phyloP scores from a whole-genome alignment of 768 basidiomycete genomes.

The Nidularia pulvinata region DNA sequence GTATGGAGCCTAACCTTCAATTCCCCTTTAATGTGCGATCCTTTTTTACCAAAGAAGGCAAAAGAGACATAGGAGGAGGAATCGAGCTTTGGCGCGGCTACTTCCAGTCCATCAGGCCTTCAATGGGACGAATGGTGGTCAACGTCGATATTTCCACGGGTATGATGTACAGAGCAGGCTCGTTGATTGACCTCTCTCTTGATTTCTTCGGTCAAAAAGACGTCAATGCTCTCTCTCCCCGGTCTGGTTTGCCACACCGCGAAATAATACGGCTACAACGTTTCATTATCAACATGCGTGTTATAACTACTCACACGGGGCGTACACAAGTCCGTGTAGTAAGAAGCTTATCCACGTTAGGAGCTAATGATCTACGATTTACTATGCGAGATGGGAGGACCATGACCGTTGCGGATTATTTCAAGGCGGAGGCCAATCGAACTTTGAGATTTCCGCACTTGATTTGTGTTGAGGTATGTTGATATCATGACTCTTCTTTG shows the following conservation, averaged over 20 bases:
- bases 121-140: slow-evolving; percentile 59
- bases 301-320: slow-evolving; percentile 13
- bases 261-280: slow-evolving; percentile 41
- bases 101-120: slow-evolving; percentile 78
- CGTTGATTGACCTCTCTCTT: slow-evolving; percentile 54
- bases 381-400: slow-evolving; percentile 41
- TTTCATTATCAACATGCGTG: slow-evolving; percentile 29
- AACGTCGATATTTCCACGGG: slow-evolving; percentile 83
- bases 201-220: slow-evolving; percentile 38
- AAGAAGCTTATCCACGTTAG: slow-evolving; percentile 46
- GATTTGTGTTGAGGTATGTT: slow-evolving; percentile 55
- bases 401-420: slow-evolving; percentile 41
- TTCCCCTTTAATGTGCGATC: slow-evolving; percentile 78
- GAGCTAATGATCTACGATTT: slow-evolving; percentile 51
- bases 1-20: slow-evolving; percentile 69
- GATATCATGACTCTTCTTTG: neutral
- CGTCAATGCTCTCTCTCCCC: slow-evolving; percentile 19
- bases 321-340: slow-evolving; percentile 40
- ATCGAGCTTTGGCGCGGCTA: slow-evolving; percentile 78
- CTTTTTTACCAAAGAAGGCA: slow-evolving; percentile 68
- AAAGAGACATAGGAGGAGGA: slow-evolving; percentile 52
- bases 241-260: slow-evolving; percentile 44
- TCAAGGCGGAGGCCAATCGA: slow-evolving; percentile 11
- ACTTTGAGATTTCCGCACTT: slow-evolving; percentile 46
- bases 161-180: slow-evolving; percentile 70